phyloP scores from a whole-genome alignment of 148 eudicot genomes.

The Fagopyrum esculentum region DNA sequence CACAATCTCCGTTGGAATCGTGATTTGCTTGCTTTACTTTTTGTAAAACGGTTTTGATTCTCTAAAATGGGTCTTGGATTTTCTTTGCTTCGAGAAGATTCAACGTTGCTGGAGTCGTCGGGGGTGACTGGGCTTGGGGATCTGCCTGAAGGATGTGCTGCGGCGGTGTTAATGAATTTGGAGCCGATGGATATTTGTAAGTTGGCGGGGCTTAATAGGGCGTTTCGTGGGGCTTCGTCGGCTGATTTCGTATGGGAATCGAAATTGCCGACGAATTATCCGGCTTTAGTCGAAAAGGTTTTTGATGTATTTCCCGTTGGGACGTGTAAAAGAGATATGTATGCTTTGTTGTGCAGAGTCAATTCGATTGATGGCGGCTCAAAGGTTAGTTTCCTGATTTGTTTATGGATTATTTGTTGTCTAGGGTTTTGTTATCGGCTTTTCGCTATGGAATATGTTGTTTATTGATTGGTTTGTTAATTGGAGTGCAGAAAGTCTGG shows the following conservation, averaged over 20 bases:
- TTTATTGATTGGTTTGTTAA: background rate
- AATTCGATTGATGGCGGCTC: slow-evolving; percentile 59
- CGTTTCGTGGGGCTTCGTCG: slow-evolving; percentile 57
- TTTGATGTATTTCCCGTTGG: slow-evolving; percentile 23
- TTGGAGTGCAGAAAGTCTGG: slow-evolving; percentile 18
- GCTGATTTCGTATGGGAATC: slow-evolving; percentile 89
- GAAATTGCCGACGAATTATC: slow-evolving; percentile 59
- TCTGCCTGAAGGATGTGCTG: slow-evolving; percentile 80
- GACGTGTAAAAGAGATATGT: slow-evolving; percentile 60
- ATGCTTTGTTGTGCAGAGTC: slow-evolving; percentile 41
- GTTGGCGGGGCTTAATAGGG: slow-evolving; percentile 48
- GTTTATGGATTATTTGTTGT: background rate
- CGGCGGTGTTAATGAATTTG: slow-evolving; percentile 45
- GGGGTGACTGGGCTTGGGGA: slow-evolving; percentile 51
- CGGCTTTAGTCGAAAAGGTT: slow-evolving; percentile 32
- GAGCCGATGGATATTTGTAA: slow-evolving; percentile 65
- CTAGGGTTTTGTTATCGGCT: background rate
- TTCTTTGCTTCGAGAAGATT: slow-evolving; percentile 29
- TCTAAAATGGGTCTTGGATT: slow-evolving; percentile 33
- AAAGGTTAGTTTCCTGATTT: slow-evolving; percentile 35
- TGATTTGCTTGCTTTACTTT: background rate
- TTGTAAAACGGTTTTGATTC: background rate
- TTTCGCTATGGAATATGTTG: background rate
- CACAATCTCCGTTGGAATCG: background rate
- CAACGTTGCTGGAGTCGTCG: slow-evolving; percentile 16